Base-by-base conservation (phyloP, 495 filamentous ascomycete species). In the Bacidia rubella region DNA sequence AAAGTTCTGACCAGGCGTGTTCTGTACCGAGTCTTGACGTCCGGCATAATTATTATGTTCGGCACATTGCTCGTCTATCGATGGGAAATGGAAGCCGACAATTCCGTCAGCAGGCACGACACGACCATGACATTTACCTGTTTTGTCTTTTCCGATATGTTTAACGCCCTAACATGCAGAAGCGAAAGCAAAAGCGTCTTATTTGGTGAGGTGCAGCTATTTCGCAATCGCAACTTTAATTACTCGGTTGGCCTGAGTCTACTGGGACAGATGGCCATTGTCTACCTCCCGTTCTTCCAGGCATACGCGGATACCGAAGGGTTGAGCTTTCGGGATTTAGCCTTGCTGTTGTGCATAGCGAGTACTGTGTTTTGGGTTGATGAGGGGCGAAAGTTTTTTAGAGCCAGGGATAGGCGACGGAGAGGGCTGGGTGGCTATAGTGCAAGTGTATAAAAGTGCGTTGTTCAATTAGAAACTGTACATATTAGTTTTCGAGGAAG, bases 51-150 rank as follows among this genome's bases (percentile, higher is more conserved):
- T 58, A 94, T 98, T 66, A 90, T 95, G 81, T 57, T 81, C 10
- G 90, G 93, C 59, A 97, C 92, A 1, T 83, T 98, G 68, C 71
- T 83, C 26, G 84, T 93, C 54, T 98, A 98, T 67, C 78, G 83
- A 48, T 82, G 81, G 63, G 90, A 97, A 65, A 95, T 98, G 86
- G 71, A 77, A 22, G 65, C 63, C 12, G 69, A 71, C 19, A 65
- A 87, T 45, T 69, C 80, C 44, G 83, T 96, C 48, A 94, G 81
- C 11, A 86, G 84, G 25, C 87, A 93, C 60, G 92, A 98, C 70
- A 98, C 92, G 15, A 98, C 92, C 53, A 95, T 96, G 87, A 98
- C 92, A 1, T 98, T 98, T 65, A 98, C 92, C 20, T 93, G 87
- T 68, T 98, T 98, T 62, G 92, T 98, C 21, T 74, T 97, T 23